Base-by-base conservation (phyloP, 2,329 filamentous ascomycete genomes). In the Colletotrichum sp. region DNA sequence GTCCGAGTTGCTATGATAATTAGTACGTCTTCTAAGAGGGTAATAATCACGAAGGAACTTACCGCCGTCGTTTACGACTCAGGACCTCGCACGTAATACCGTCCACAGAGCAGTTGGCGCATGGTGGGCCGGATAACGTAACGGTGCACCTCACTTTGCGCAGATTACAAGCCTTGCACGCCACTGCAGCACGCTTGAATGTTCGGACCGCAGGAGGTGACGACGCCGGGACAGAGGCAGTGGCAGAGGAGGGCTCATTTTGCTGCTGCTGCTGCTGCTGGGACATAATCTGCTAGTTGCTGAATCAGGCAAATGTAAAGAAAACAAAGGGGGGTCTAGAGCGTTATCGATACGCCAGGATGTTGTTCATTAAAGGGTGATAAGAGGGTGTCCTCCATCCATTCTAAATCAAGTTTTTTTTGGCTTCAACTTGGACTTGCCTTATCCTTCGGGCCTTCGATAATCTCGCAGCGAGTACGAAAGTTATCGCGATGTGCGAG, bases 141-240 rank as follows among this genome's bases (percentile, higher is more conserved):
- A 80, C 74, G 1, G 58, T 79, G n/a, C 79, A 80, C 24, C 79
- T 72, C 24, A 80, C 79, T 55, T 80, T 80, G 28, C 79, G 78
- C 24, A 60, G 52, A 9, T 79, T 76, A 58, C 79, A 80, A 36
- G 78, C 75, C 26, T 77, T 76, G 30, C 76, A 80, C 8, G 79
- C 79, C n/a, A 77, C 75, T 16, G 76, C 64, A n/a, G 71, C 71
- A 15, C 71, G 60, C 34, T 71, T 70, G 67, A 74, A 71, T 16
- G 67, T 71, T 26, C 71, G 66, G 7, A 60, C 34, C 10, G 48
- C 60, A 5, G 66, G 43, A 32, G 58, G 66, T 15, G 60, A 64
- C 8, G 66, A 58, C 10, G 60, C 67, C 21, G 48, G 48, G 6
- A 26, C 32, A 15, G 71, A 56, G 8, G 58, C 18, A 72, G 52